phyloP scores from a whole-genome alignment of 2,329 filamentous ascomycete species.

The Fusarium floridanum region DNA sequence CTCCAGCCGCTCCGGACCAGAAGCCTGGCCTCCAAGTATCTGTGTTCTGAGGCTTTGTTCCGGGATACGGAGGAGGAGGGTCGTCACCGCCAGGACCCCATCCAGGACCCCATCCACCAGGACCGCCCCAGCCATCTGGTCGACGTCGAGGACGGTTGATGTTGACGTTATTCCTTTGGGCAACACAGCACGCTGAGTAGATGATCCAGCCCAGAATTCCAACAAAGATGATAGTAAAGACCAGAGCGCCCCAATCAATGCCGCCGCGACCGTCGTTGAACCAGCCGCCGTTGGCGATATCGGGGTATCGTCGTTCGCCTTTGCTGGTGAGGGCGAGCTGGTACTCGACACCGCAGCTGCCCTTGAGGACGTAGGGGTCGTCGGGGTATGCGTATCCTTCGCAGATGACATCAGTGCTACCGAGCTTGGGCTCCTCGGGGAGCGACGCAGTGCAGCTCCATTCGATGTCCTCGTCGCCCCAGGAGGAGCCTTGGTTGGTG shows the following conservation, averaged over 20 bases:
- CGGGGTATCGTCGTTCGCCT: conserved; percentile 79
- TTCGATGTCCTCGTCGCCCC: conserved; percentile 84
- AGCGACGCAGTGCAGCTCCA: conserved; percentile 84
- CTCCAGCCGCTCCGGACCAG: conserved; percentile 77
- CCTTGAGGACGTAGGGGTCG: conserved; percentile 89
- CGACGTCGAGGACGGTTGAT: conserved; percentile 28
- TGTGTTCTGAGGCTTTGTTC: conserved; percentile 52
- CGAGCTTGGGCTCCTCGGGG: conserved; percentile 76
- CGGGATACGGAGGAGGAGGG: conserved; percentile 63
- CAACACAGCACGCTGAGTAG: conserved; percentile 62
- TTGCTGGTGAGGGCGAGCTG: conserved; percentile 80
- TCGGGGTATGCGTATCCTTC: conserved; percentile 85
- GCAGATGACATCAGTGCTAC: conserved; percentile 89
- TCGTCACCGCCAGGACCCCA: conserved; percentile 59
- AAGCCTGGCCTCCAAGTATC: conserved; percentile 79
- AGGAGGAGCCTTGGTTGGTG: conserved; percentile 85
- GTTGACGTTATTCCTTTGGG: conserved; percentile 21
- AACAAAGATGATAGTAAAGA: conserved; percentile 75
- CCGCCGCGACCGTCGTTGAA: conserved; percentile 49
- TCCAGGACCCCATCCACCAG: conserved; percentile 54
- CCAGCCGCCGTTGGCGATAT: conserved; percentile 58
- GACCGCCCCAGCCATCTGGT: conserved; percentile 49
- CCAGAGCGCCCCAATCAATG: conserved; percentile 52
- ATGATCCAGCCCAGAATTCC: conserved; percentile 72
- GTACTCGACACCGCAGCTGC: conserved; percentile 95